phyloP scores from a whole-genome alignment of 2,329 filamentous ascomycete genomes.

The Botrytis elliptica region DNA sequence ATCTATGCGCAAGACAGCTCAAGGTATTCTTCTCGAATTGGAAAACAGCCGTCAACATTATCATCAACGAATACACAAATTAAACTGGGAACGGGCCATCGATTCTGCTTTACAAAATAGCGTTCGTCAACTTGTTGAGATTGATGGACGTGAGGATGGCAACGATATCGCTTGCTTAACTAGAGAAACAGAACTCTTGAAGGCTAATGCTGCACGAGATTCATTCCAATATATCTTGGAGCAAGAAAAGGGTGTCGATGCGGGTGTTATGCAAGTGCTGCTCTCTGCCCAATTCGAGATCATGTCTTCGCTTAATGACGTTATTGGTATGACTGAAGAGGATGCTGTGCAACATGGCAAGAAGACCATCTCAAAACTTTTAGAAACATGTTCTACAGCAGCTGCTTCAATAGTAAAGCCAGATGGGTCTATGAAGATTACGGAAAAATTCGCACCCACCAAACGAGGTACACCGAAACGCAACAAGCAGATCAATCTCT shows the following conservation, averaged over 20 bases:
- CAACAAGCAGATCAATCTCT: constrained; percentile 51
- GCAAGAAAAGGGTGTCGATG: constrained; percentile 78
- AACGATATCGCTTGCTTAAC: constrained; percentile 70
- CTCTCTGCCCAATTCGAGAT: constrained; percentile 92
- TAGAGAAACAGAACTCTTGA: constrained; percentile 83
- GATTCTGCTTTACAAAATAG: constrained; percentile 87
- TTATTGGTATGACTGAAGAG: constrained; percentile 77
- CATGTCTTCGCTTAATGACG: constrained; percentile 76
- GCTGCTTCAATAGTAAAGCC: constrained; percentile 86
- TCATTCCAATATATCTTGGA: constrained; percentile 74
- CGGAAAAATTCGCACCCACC: constrained; percentile 66
- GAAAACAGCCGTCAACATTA: constrained; percentile 89
- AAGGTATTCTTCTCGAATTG: constrained; percentile 83
- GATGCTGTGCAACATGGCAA: constrained; percentile 81
- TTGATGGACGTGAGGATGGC: constrained; percentile 60
- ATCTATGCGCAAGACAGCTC: constrained; percentile 81
- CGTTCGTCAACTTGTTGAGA: constrained; percentile 74
- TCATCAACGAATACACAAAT: constrained; percentile 77
- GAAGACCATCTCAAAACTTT: constrained; percentile 70
- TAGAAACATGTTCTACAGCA: constrained; percentile 72
- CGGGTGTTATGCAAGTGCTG: constrained; percentile 75
- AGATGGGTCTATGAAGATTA: constrained; percentile 63
- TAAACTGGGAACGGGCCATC: constrained; percentile 82
- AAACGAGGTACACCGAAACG: constrained; percentile 76
- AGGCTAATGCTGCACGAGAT: constrained; percentile 78